Conservation (phyloP, 2,329 filamentous ascomycete species). For the Ceratocystis colombiana region DNA sequence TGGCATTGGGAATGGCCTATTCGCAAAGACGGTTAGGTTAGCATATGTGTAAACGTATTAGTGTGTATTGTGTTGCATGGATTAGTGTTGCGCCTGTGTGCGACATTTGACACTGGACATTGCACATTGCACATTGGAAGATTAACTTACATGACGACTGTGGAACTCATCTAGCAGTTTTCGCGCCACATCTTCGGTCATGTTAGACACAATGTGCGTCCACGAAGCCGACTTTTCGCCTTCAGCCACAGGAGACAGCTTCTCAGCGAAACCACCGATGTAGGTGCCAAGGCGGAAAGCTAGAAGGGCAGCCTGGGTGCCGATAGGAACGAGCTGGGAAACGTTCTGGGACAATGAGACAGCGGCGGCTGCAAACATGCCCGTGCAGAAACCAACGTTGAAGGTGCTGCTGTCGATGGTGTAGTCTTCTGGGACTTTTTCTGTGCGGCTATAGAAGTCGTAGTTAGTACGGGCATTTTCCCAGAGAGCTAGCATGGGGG, state of each 20-base stretch:
- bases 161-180: constrained; percentile 49
- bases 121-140: too few species aligned
- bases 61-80: not conserved
- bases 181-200: constrained; percentile 43
- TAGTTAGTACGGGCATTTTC: not conserved
- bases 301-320: constrained; percentile 53
- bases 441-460: constrained; percentile 36
- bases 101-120: too few species aligned
- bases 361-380: constrained; percentile 58
- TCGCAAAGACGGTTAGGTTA: constrained; percentile 17
- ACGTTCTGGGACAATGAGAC: constrained; percentile 54
- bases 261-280: constrained; percentile 42
- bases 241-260: constrained; percentile 33
- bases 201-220: constrained; percentile 55
- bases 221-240: constrained; percentile 47
- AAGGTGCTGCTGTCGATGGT: constrained; percentile 42
- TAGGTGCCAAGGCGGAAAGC: constrained; percentile 55
- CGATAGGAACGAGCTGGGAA: constrained; percentile 51
- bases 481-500: too few species aligned
- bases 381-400: constrained; percentile 57
- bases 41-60: not conserved
- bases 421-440: constrained; percentile 47
- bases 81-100: not conserved
- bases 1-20: constrained; percentile 35
- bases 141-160: constrained; percentile 38